A percentile compares a stretch with the other conserved stretches of the same genome.
phyloP scores from a whole-genome alignment of 108 stramenopile genomes.

The Fragilaria radians region DNA sequence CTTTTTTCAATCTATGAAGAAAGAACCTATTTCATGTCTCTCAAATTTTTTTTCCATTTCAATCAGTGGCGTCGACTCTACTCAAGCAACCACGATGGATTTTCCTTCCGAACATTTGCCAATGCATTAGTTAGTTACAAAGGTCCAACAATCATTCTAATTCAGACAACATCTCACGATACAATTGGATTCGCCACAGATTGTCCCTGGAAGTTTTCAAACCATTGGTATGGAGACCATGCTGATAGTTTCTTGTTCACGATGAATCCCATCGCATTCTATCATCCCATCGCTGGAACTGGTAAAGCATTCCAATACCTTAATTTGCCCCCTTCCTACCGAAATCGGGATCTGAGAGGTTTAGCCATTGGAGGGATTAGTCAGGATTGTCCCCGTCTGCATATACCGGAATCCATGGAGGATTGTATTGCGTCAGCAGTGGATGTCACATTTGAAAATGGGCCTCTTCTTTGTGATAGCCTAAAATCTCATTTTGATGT shows the following conservation, averaged over 20 bases:
- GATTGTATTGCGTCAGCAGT: conserved; percentile 29
- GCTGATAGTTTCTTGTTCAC: conserved; percentile 4
- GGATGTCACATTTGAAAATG: conserved; percentile 20
- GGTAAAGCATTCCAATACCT: conserved; percentile 2
- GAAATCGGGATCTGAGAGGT: conserved; percentile 9
- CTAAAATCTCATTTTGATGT: conserved; percentile 31
- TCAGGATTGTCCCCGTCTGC: conserved; percentile 19
- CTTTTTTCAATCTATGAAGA: neutral
- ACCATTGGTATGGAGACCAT: neutral
- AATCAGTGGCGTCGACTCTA: conserved; percentile 14
- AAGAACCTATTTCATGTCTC: conserved; percentile 2
- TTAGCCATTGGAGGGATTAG: conserved; percentile 24
- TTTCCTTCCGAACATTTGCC: conserved; percentile 19
- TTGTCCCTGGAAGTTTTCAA: conserved; percentile 17
- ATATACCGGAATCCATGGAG: conserved; percentile 38
- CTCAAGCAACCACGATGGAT: conserved; percentile 18
- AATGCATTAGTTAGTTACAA: conserved; percentile 18
- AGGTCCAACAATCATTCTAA: conserved; percentile 24
- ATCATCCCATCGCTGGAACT: conserved; percentile 1
- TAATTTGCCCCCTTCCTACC: neutral
- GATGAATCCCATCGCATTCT: neutral
- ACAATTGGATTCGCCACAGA: conserved; percentile 21
- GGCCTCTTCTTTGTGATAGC: conserved; percentile 14
- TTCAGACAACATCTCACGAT: conserved; percentile 13
- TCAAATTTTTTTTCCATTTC: neutral